A percentile compares a stretch with the other conserved stretches of the same genome.
Conservation (phyloP, 305 asterid species). For the Fraxinus sp. region DNA sequence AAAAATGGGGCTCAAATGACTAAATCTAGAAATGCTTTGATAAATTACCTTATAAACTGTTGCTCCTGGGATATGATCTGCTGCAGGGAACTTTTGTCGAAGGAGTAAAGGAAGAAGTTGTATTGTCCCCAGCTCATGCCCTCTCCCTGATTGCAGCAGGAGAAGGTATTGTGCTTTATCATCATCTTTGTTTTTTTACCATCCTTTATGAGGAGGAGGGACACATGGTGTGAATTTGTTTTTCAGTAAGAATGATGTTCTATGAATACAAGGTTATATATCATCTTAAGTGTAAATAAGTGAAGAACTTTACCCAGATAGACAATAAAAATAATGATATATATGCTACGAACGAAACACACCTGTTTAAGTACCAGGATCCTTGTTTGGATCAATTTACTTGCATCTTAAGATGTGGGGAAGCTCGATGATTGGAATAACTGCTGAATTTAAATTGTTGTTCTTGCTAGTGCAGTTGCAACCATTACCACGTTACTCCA, state of each 20-base stretch:
- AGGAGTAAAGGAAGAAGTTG: constrained; percentile 98
- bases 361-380: not conserved
- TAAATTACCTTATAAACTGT: not conserved
- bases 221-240: not conserved
- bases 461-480: constrained; percentile 11
- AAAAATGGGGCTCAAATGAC: too few species aligned
- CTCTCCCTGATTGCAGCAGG: constrained; percentile 99
- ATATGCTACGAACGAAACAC: not conserved
- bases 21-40: not conserved
- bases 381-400: not conserved
- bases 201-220: not conserved
- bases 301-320: not conserved
- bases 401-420: not conserved
- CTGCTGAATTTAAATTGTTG: constrained; percentile 9
- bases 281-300: not conserved
- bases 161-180: constrained; percentile 64
- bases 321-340: not conserved
- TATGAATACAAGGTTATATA: not conserved
- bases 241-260: not conserved
- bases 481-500: not conserved
- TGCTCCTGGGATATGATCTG: constrained; percentile 21
- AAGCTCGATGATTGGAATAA: constrained; percentile 3
- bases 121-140: constrained; percentile 98
- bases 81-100: constrained; percentile 92
- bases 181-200: not conserved